Evolutionary conservation across 2,329 filamentous ascomycete species (phyloP), one percentile per base, ranked within the genome.

Genomic region (Curvularia lunata): DNA sequence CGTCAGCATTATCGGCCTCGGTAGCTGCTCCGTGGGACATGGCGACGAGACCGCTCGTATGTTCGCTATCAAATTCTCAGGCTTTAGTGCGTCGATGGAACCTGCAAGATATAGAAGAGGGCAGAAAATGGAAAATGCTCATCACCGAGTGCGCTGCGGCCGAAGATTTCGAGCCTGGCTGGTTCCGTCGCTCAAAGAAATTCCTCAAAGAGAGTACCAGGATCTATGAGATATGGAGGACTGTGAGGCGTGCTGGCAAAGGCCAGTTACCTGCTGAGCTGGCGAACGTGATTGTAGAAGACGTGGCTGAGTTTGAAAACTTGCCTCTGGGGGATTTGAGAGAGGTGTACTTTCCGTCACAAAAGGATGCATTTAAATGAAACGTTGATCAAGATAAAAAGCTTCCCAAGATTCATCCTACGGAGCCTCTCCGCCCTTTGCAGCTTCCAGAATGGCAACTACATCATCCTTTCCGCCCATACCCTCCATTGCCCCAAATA

Each of bases 181-280:
- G 62, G 46, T 65, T 65, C 25, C 45, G 46, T 4, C 52, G 48
- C 10, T 57, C 61, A 34, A 48, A 18, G 12, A 37, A 16, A 6
- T 65, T 65, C 16, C 23, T 65, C 12, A 10, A 40, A 3, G 45
- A 65, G 21, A 62, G 63, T 51, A 42, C 12, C 4, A 56, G 56
- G 10, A 32, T 60, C 5, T 41, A 56, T 40, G 61, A 65, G 27
- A 51, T 65, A 25, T 61, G 58, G 63, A 59, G 58, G 37, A 62
- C 61, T 19, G 34, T 65, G 46, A 52, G 47, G 5, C 32, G 54
- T 40, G 59, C 50, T 21, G 51, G 49, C 4, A 48, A 40, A 12
- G 63, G 63, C 2, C 46, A 54, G 38, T 43, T 63, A 8, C 63
- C 62, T 32, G 40, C 47, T n/a, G 62, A 64, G 51, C 45, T 61